Evolutionary conservation across 768 basidiomycete genomes (phyloP), one percentile per base, ranked within the genome.

Genomic region (Mycena rebaudengoi): DNA sequence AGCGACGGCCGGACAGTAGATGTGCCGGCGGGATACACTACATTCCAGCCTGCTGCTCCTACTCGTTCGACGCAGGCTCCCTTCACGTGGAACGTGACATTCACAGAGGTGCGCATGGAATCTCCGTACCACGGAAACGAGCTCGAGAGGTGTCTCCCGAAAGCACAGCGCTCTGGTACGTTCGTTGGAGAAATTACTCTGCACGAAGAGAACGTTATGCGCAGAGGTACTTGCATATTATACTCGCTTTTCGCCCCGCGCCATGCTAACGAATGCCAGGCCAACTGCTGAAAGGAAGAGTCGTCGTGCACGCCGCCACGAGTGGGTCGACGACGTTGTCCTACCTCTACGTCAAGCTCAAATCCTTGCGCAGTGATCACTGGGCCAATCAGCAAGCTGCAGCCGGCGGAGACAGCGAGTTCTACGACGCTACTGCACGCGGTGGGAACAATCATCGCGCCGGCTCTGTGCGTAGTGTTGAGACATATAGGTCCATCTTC

Each of bases 261-360:
- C n/a, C n/a, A n/a, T n/a, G n/a, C n/a, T n/a, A n/a, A n/a, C n/a
- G n/a, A n/a, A n/a, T n/a, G 18, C 28, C 39, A 64, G 62, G 62
- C 13, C 39, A 39, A 21, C n/a, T n/a, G n/a, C n/a, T 64, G 33
- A 64, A 49, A 21, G 62, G 62, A 7, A 23, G 40, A 26, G 55
- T 64, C 13, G 51, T 49, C 23, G 49, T 64, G 2, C 54, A 28
- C 25, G 16, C 3, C n/a, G n/a, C n/a, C 4, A 49, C 35, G 6
- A 40, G 44, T 25, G 62, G 62, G 12, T 51, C 53, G 2, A 64
- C 62, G 5, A 21, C 28, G 40, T 50, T 64, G 55, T 58, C 62
- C 28, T 5, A 32, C 5, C 23, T 64, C 25, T 50, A 21, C 12
- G 30, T 64, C 30, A 13, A 6, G 26, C n/a, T 64, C 4, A 3